These are phyloP conservation scores for Besnoitia besnoiti DNA, from an alignment of 169 alveolate genomes.

Conservation along the genomic window DNA sequence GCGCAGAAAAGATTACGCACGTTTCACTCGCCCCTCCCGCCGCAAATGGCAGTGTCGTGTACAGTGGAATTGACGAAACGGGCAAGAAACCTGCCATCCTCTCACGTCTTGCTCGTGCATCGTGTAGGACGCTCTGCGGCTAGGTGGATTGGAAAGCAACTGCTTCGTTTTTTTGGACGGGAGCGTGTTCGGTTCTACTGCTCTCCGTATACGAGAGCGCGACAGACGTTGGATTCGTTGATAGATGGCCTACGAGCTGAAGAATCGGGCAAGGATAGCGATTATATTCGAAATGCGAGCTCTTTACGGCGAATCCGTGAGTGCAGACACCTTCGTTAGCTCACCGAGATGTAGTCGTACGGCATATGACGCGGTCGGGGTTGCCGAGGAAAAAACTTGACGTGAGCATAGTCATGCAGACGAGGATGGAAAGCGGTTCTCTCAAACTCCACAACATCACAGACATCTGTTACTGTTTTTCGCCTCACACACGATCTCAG, in stretches of 20 bases:
- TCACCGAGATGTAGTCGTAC: background rate
- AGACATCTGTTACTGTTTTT: too few species aligned
- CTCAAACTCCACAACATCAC: too few species aligned
- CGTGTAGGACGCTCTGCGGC: background rate
- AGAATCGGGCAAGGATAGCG: background rate
- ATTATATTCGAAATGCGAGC: background rate
- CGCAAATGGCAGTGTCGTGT: background rate
- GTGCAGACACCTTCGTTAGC: background rate
- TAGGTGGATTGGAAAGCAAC: background rate
- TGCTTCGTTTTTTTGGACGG: background rate
- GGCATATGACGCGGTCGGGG: too few species aligned
- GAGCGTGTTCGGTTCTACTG: background rate
- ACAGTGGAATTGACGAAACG: background rate
- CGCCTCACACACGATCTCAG: too few species aligned
- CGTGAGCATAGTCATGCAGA: too few species aligned
- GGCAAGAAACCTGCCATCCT: background rate
- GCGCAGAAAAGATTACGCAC: background rate
- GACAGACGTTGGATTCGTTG: background rate
- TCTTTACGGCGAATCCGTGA: background rate
- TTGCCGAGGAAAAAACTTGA: too few species aligned
- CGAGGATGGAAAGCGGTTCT: too few species aligned
- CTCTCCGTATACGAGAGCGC: constrained; percentile 9
- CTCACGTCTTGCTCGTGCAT: background rate
- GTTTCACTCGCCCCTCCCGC: background rate
- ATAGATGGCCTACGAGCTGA: background rate